A percentile compares a stretch with the other conserved stretches of the same genome.
Conservation (phyloP, 1,284 basidiomycete species). For the Phellopilus nigrolimitatus region DNA sequence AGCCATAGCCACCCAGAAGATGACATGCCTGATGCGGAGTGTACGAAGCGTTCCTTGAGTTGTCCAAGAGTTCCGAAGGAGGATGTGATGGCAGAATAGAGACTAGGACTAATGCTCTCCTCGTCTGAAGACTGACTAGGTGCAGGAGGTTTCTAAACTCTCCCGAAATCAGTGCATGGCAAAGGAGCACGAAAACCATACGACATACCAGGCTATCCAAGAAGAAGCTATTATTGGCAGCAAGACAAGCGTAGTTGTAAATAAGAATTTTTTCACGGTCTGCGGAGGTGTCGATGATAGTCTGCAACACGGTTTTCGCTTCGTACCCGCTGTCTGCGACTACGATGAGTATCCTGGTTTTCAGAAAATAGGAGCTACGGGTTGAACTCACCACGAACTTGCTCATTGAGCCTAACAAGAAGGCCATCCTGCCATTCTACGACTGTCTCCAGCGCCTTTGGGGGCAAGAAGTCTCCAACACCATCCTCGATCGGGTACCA, state of each 20-base stretch:
- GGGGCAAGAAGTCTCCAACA: slow-evolving; percentile 70
- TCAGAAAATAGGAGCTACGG: background rate
- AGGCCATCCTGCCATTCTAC: slow-evolving; percentile 82
- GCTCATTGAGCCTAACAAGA: slow-evolving; percentile 67
- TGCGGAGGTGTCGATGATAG: slow-evolving; percentile 66
- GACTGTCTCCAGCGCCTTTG: slow-evolving; percentile 58
- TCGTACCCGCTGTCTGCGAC: slow-evolving; percentile 53
- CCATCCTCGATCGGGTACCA: slow-evolving; percentile 67
- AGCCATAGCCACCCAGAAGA: slow-evolving; percentile 88
- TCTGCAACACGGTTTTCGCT: slow-evolving; percentile 63
- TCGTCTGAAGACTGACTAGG: slow-evolving; percentile 37
- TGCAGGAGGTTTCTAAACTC: slow-evolving; percentile 47
- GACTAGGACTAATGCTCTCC: slow-evolving; percentile 33
- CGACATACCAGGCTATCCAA: slow-evolving; percentile 74
- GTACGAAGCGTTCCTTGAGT: slow-evolving; percentile 74
- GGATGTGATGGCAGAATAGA: slow-evolving; percentile 40
- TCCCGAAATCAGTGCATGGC: background rate
- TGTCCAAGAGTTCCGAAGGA: slow-evolving; percentile 63
- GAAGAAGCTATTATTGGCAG: slow-evolving; percentile 96
- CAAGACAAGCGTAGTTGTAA: slow-evolving; percentile 90
- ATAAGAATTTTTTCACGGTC: slow-evolving; percentile 62
- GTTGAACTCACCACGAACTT: slow-evolving; percentile 52
- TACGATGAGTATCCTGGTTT: background rate
- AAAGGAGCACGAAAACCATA: slow-evolving; percentile 4
- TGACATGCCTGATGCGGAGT: slow-evolving; percentile 74